Evolutionary conservation across 2,329 filamentous ascomycete species (phyloP).

Genomic region (Colletotrichum godetiae): DNA sequence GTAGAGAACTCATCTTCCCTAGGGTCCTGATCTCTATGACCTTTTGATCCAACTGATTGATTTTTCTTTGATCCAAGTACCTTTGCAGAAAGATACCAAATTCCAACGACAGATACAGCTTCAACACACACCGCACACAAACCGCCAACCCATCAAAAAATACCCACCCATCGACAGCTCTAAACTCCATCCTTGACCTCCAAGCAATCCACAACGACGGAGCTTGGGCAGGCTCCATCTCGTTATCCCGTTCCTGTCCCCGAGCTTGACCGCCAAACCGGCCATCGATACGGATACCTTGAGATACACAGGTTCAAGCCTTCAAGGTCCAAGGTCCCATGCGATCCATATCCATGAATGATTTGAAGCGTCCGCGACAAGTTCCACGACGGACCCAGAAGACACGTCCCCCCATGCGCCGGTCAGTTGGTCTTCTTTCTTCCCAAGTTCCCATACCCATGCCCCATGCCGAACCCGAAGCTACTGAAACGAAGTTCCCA

Average conservation of each 20-base stretch:
- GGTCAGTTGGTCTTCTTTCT: not conserved
- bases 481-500: slow-evolving; percentile 30
- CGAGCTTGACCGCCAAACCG: slow-evolving; percentile 8
- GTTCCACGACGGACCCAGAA: slow-evolving; percentile 7
- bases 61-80: not conserved
- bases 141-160: not conserved
- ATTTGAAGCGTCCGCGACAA: not conserved
- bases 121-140: slow-evolving; percentile 1
- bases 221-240: not conserved
- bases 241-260: not conserved
- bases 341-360: not conserved
- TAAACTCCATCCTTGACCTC: not conserved
- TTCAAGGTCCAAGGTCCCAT: not conserved
- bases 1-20: not conserved
- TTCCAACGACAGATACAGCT: not conserved
- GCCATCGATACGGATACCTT: not conserved
- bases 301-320: not conserved
- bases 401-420: slow-evolving; percentile 18
- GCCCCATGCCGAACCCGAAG: slow-evolving; percentile 13
- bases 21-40: not conserved
- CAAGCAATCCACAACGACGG: slow-evolving; percentile 28
- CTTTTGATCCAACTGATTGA: not conserved
- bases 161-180: not conserved
- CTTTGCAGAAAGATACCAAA: not conserved
- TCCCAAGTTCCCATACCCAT: not conserved